Percentiles rank a stretch among this genome's conserved stretches.
Conservation (phyloP, 345 rosid species). For the Noccaea caerulescens region DNA sequence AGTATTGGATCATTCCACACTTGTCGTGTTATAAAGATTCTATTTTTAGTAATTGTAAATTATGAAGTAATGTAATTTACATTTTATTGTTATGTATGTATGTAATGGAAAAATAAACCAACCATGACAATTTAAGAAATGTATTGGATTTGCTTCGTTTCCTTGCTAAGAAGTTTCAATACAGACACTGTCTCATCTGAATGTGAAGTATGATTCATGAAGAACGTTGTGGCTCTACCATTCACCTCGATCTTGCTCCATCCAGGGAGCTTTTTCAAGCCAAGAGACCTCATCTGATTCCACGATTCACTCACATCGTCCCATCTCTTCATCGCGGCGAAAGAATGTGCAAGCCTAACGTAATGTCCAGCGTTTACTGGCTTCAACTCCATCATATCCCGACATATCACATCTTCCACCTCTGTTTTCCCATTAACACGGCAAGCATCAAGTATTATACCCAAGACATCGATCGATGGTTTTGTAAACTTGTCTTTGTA, state of each 20-base stretch:
- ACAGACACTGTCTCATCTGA: conserved; percentile 51
- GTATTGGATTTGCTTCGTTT: conserved; percentile 42
- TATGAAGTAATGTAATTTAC: neutral
- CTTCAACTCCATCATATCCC: conserved; percentile 47
- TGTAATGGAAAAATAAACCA: neutral
- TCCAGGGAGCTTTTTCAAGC: conserved; percentile 61
- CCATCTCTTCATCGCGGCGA: conserved; percentile 65
- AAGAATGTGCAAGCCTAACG: conserved; percentile 60
- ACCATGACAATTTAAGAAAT: conserved; percentile 7
- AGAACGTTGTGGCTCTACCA: conserved; percentile 53
- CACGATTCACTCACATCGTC: conserved; percentile 55
- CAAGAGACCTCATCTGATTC: conserved; percentile 58
- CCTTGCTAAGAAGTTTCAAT: conserved; percentile 44
- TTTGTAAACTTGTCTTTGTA: conserved; percentile 50
- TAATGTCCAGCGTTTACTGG: conserved; percentile 56
- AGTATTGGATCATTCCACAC: conserved; percentile 39
- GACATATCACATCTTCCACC: conserved; percentile 47
- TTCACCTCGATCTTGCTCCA: conserved; percentile 64
- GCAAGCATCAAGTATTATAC: conserved; percentile 63
- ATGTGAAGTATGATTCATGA: conserved; percentile 53
- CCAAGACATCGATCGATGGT: conserved; percentile 53
- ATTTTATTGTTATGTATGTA: neutral
- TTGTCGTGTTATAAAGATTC: conserved; percentile 6
- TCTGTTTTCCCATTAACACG: conserved; percentile 46
- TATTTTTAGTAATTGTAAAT: conserved; percentile 34